Percentiles rank a stretch among this genome's conserved stretches.
These are phyloP conservation scores for Torulaspora microellipsoides DNA, from an alignment of 805 yeast species.

Conservation along the genomic window DNA sequence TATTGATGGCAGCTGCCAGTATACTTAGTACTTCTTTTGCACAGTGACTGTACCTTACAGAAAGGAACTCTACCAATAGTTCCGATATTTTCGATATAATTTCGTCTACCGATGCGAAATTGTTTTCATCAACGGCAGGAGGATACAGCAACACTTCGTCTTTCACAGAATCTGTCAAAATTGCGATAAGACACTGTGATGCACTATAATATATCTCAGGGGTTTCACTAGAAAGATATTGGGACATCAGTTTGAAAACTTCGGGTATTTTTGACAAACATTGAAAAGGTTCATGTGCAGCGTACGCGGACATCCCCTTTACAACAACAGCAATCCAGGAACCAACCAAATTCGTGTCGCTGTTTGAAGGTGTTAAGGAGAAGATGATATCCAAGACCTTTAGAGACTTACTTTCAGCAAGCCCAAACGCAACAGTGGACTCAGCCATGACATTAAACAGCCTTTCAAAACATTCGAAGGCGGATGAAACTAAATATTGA, in stretches of 20 bases:
- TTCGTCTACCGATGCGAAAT: conserved; percentile 54
- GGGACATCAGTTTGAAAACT: conserved; percentile 51
- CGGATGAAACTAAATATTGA: conserved; percentile 74
- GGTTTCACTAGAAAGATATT: conserved; percentile 64
- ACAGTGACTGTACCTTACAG: conserved; percentile 71
- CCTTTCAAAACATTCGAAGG: conserved; percentile 65
- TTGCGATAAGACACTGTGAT: conserved; percentile 80
- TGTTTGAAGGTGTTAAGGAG: conserved; percentile 73
- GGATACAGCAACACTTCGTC: conserved; percentile 55
- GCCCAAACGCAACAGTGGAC: conserved; percentile 43
- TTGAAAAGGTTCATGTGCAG: conserved; percentile 46
- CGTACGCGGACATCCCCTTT: conserved; percentile 60
- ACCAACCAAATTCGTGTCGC: conserved; percentile 82
- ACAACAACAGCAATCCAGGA: conserved; percentile 95
- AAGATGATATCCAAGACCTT: conserved; percentile 66
- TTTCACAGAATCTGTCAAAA: conserved; percentile 62
- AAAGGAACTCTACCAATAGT: conserved; percentile 53
- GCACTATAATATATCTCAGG: conserved; percentile 68
- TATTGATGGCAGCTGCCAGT: conserved; percentile 55
- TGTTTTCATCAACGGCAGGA: conserved; percentile 49
- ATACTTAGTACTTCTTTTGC: conserved; percentile 71
- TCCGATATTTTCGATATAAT: conserved; percentile 49
- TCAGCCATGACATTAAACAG: conserved; percentile 27
- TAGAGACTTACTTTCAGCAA: conserved; percentile 59
- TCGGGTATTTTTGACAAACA: conserved; percentile 55